Evolutionary conservation across 1,139 yeast genomes (phyloP).

Genomic region (Lodderomyces theae): DNA sequence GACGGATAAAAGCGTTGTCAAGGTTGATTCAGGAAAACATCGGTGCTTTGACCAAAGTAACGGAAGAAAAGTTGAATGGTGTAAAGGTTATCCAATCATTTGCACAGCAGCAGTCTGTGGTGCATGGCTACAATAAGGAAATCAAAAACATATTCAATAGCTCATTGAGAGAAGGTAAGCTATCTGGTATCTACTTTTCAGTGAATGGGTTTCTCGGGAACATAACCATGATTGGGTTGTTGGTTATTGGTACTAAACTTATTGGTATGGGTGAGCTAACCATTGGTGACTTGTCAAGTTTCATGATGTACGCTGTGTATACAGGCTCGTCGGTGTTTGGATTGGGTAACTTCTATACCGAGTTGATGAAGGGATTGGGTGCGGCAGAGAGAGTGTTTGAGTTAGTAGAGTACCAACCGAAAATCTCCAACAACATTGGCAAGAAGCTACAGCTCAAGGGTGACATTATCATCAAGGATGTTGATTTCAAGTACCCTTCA

Average conservation of each 20-base stretch:
- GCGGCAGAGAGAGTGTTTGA: constrained; percentile 94
- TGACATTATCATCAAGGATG: constrained; percentile 60
- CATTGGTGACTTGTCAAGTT: constrained; percentile 87
- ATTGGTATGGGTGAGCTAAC: constrained; percentile 71
- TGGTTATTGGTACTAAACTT: constrained; percentile 77
- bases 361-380: constrained; percentile 94
- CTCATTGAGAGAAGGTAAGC: constrained; percentile 76
- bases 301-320: constrained; percentile 90
- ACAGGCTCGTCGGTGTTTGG: constrained; percentile 92
- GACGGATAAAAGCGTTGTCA: constrained; percentile 71
- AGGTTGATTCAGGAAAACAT: constrained; percentile 79
- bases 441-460: constrained; percentile 31
- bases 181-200: constrained; percentile 75
- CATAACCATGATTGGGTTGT: constrained; percentile 68
- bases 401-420: constrained; percentile 71
- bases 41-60: constrained; percentile 81
- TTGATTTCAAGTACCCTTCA: constrained; percentile 81
- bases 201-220: constrained; percentile 82
- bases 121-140: constrained; percentile 54
- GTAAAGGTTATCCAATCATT: constrained; percentile 84
- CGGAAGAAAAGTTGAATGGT: constrained; percentile 89
- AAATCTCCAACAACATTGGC: constrained; percentile 65
- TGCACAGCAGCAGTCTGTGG: constrained; percentile 68
- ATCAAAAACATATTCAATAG: constrained; percentile 70
- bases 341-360: constrained; percentile 84